A percentile compares a stretch with the other conserved stretches of the same genome.
phyloP scores from a whole-genome alignment of 2,329 filamentous ascomycete genomes.

The Fusarium sp. region DNA sequence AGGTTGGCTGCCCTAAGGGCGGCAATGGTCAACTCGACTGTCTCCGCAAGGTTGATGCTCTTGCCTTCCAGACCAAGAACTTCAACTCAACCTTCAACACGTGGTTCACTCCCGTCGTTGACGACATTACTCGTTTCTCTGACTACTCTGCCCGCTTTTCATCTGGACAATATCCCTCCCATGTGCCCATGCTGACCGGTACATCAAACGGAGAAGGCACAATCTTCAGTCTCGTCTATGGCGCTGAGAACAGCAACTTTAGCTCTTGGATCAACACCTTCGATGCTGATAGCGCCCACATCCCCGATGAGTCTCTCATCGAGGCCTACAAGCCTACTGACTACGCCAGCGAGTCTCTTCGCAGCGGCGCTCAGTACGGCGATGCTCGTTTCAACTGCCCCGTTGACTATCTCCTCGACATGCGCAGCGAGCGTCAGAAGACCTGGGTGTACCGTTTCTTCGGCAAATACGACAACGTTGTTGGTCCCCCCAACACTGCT shows the following conservation, averaged over 20 bases:
- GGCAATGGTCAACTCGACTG: slow-evolving; percentile 55
- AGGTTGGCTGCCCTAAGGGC: slow-evolving; percentile 53
- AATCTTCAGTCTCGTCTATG: slow-evolving; percentile 55
- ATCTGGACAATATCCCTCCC: slow-evolving; percentile 48
- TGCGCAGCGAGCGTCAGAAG: slow-evolving; percentile 54
- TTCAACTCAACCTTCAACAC: slow-evolving; percentile 54
- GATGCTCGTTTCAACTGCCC: slow-evolving; percentile 62
- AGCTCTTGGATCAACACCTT: slow-evolving; percentile 47
- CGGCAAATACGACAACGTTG: slow-evolving; percentile 57
- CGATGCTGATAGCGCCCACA: slow-evolving; percentile 42
- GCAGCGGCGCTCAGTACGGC: slow-evolving; percentile 59
- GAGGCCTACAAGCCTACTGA: slow-evolving; percentile 47
- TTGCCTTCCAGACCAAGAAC: slow-evolving; percentile 42
- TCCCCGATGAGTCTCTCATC: slow-evolving; percentile 32
- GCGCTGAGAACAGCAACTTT: slow-evolving; percentile 49
- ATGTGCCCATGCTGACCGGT: slow-evolving; percentile 55
- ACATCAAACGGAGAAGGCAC: slow-evolving; percentile 55
- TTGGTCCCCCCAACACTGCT: slow-evolving; percentile 47
- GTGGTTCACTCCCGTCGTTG: slow-evolving; percentile 58
- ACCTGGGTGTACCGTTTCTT: slow-evolving; percentile 62
- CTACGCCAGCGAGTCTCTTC: slow-evolving; percentile 54
- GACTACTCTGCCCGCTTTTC: slow-evolving; percentile 48
- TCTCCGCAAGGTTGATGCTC: slow-evolving; percentile 50
- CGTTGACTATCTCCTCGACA: slow-evolving; percentile 56
- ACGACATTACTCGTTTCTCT: slow-evolving; percentile 52